A percentile compares a stretch with the other conserved stretches of the same genome.
Evolutionary conservation across 1,284 basidiomycete genomes (phyloP).

Genomic region (Apiotrichum siamense): DNA sequence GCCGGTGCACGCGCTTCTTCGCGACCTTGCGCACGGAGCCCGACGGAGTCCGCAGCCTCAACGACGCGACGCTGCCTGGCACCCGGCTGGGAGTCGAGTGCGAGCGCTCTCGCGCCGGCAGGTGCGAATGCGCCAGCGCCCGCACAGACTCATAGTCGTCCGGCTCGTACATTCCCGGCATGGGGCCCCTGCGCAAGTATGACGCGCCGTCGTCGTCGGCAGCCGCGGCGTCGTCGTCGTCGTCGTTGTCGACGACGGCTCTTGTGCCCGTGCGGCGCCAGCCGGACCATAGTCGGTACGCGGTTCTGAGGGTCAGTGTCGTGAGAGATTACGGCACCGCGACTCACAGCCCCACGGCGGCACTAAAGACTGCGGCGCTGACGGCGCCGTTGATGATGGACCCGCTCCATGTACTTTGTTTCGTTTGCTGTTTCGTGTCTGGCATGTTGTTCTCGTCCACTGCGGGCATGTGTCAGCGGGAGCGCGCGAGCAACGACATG

Average conservation of each 20-base stretch:
- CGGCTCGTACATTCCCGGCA: background rate
- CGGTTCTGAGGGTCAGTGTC: conserved; percentile 14
- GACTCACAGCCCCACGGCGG: conserved; percentile 33
- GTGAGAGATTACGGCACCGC: background rate
- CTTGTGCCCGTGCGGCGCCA: too few relatives aligned
- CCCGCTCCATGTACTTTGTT: conserved; percentile 18
- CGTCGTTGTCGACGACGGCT: background rate
- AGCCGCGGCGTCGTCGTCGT: background rate
- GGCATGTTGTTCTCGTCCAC: background rate
- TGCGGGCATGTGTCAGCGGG: background rate
- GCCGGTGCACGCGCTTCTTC: conserved; percentile 5
- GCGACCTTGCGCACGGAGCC: background rate
- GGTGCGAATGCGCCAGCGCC: too few relatives aligned
- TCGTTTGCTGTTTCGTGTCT: background rate
- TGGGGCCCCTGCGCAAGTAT: background rate
- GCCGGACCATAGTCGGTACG: conserved; percentile 21
- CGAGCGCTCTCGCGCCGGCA: background rate
- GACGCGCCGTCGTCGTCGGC: conserved; percentile 1
- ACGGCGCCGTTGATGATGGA: conserved; percentile 21
- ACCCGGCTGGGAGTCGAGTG: background rate
- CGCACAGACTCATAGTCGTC: background rate
- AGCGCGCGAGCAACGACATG: too few relatives aligned
- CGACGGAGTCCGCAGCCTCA: background rate
- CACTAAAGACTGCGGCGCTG: conserved; percentile 27
- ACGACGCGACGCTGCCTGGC: background rate